A percentile compares a stretch with the other conserved stretches of the same genome.
phyloP scores from a whole-genome alignment of 2,329 filamentous ascomycete species.

The Geosmithia flava region DNA sequence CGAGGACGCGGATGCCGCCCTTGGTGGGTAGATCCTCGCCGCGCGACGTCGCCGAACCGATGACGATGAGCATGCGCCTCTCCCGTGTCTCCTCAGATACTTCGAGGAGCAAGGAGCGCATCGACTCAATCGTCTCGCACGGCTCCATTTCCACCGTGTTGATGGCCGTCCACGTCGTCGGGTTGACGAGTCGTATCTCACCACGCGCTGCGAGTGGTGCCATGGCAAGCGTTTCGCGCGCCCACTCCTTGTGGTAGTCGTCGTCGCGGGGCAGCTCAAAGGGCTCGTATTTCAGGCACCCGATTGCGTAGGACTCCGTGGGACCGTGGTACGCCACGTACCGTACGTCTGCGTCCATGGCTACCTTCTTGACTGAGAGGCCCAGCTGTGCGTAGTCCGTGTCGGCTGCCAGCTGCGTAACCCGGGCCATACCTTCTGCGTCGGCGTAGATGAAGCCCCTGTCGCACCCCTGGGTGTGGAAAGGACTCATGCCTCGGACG shows the following conservation, averaged over 20 bases:
- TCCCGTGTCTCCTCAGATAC: slow-evolving; percentile 86
- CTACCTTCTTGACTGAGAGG: slow-evolving; percentile 61
- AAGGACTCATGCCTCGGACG: slow-evolving; percentile 59
- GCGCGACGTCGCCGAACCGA: slow-evolving; percentile 75
- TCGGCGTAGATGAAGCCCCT: slow-evolving; percentile 77
- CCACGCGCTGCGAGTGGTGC: slow-evolving; percentile 61
- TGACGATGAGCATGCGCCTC: slow-evolving; percentile 66
- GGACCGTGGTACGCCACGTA: slow-evolving; percentile 66
- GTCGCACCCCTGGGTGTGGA: slow-evolving; percentile 67
- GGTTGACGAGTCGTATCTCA: slow-evolving; percentile 66
- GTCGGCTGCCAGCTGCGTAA: slow-evolving; percentile 57
- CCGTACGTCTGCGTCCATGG: slow-evolving; percentile 57
- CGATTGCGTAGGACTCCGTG: slow-evolving; percentile 64
- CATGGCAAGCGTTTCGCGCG: slow-evolving; percentile 52
- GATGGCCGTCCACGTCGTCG: slow-evolving; percentile 65
- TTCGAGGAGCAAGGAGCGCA: slow-evolving; percentile 77
- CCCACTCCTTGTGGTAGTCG: slow-evolving; percentile 71
- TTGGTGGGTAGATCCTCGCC: slow-evolving; percentile 84
- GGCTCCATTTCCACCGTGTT: slow-evolving; percentile 63
- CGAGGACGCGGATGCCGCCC: slow-evolving; percentile 80
- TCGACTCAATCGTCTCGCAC: slow-evolving; percentile 66
- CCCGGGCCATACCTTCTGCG: slow-evolving; percentile 55
- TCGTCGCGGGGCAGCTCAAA: slow-evolving; percentile 84
- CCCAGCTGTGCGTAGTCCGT: slow-evolving; percentile 63
- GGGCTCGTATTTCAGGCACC: slow-evolving; percentile 51